phyloP scores from a whole-genome alignment of 2,329 filamentous ascomycete species.

The Emericellopsis cladophorae region DNA sequence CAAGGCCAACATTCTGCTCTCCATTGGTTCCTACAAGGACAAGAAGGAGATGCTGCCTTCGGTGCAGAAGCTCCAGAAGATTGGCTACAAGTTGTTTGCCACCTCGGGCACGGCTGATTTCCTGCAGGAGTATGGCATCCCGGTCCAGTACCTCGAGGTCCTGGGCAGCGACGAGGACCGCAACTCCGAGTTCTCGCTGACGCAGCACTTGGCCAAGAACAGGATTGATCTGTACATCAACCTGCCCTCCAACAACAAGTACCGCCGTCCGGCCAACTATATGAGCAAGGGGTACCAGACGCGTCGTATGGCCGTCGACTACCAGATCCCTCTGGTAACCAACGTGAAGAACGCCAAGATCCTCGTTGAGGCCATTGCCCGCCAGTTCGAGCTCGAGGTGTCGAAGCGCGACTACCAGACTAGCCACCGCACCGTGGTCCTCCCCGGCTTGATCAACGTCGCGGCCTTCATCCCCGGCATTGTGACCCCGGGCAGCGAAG shows the following conservation, averaged over 20 bases:
- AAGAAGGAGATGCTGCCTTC: conserved; percentile 96
- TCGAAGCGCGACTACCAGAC: conserved; percentile 82
- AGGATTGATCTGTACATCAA: conserved; percentile 99
- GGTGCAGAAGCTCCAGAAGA: conserved; percentile 73
- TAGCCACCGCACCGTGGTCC: conserved; percentile 63
- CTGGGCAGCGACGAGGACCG: conserved; percentile 71
- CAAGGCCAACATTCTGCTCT: conserved; percentile 88
- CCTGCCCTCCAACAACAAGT: conserved; percentile 95
- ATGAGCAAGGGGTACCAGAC: conserved; percentile 97
- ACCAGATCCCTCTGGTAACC: conserved; percentile 92
- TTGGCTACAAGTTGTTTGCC: conserved; percentile 92
- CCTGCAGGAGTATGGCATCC: conserved; percentile 81
- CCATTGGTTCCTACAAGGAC: conserved; percentile 94
- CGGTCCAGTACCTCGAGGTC: conserved; percentile 87
- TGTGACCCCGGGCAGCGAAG: conserved; percentile 48
- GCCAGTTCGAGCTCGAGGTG: conserved; percentile 77
- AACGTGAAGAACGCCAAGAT: conserved; percentile 99
- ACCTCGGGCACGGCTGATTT: conserved; percentile 96
- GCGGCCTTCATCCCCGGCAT: conserved; percentile 71
- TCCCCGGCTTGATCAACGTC: conserved; percentile 67
- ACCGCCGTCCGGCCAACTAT: conserved; percentile 91
- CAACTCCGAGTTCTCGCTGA: conserved; percentile 92
- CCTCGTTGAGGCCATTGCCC: conserved; percentile 82
- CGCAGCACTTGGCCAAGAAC: conserved; percentile 93
- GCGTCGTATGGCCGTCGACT: conserved; percentile 92